These are phyloP conservation scores for Ogataea paraovalis DNA, from an alignment of 805 yeast genomes.

Conservation along the genomic window DNA sequence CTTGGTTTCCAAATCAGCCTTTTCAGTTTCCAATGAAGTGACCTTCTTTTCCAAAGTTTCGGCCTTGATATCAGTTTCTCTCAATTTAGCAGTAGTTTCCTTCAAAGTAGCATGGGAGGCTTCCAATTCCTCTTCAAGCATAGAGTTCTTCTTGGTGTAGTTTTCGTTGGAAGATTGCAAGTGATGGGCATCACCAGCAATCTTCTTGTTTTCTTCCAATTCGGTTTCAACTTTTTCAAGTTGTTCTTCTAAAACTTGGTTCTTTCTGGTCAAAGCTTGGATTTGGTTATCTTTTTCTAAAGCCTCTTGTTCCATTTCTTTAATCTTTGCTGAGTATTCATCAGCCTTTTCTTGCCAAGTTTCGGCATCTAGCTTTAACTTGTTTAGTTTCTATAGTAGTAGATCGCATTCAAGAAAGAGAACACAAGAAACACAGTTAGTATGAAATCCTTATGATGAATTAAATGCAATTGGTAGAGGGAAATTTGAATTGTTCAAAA, in stretches of 20 bases:
- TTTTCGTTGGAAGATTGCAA: conserved; percentile 87
- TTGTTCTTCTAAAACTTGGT: conserved; percentile 79
- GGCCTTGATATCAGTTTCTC: conserved; percentile 93
- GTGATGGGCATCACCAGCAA: conserved; percentile 86
- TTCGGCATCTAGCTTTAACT: conserved; percentile 92
- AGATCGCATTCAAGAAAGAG: not conserved
- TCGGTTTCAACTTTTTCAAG: conserved; percentile 75
- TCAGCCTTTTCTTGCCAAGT: conserved; percentile 97
- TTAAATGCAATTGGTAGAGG: not conserved
- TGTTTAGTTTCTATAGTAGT: conserved; percentile 64
- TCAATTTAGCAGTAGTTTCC: conserved; percentile 88
- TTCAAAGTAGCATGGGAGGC: conserved; percentile 85
- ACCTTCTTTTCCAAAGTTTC: conserved; percentile 96
- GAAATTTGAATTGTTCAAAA: too few relatives aligned
- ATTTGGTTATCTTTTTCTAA: conserved; percentile 93
- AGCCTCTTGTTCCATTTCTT: conserved; percentile 87
- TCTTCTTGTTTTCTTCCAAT: conserved; percentile 71
- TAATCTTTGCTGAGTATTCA: conserved; percentile 73
- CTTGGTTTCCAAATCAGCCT: conserved; percentile 86
- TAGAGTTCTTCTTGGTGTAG: conserved; percentile 82
- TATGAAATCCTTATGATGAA: not conserved
- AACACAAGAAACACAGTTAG: not conserved
- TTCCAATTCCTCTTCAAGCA: conserved; percentile 88
- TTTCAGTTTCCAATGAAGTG: conserved; percentile 85
- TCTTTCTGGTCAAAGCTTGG: conserved; percentile 87